These are phyloP conservation scores for Tetracladium marchalianum DNA, from an alignment of 495 filamentous ascomycete species.

Conservation along the genomic window DNA sequence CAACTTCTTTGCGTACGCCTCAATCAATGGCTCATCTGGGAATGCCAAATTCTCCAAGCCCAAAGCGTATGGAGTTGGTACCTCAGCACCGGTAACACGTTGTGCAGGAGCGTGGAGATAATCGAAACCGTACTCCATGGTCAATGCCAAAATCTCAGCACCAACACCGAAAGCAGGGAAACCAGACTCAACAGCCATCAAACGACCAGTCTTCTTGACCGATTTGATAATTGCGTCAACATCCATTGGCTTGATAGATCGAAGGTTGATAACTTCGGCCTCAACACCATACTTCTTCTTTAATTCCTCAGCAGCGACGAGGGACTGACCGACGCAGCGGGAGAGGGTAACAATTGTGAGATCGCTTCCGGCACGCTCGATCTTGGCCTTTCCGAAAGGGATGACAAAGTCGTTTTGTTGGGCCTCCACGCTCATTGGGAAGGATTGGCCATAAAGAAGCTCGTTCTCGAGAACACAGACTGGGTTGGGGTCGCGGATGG, in stretches of 20 bases:
- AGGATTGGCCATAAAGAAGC: conserved; percentile 86
- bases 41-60: conserved; percentile 87
- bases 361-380: conserved; percentile 92
- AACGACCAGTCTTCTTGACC: conserved; percentile 92
- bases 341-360: conserved; percentile 91
- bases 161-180: conserved; percentile 91
- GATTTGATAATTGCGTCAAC: conserved; percentile 91
- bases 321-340: conserved; percentile 86
- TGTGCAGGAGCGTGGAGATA: conserved; percentile 90
- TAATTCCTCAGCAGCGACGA: conserved; percentile 76
- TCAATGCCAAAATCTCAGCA: conserved; percentile 83
- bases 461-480: conserved; percentile 95
- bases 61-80: conserved; percentile 86
- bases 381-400: conserved; percentile 96
- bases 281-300: conserved; percentile 96
- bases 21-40: conserved; percentile 77
- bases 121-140: conserved; percentile 97
- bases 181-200: conserved; percentile 89
- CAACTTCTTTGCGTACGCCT: conserved; percentile 23
- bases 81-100: conserved; percentile 90
- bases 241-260: conserved; percentile 92
- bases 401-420: conserved; percentile 94
- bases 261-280: conserved; percentile 93
- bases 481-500: conserved; percentile 96
- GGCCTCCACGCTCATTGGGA: conserved; percentile 93